Percentiles rank a stretch among this genome's conserved stretches.
Evolutionary conservation across 2,329 filamentous ascomycete genomes (phyloP).

Genomic region (Orbilia javanica): DNA sequence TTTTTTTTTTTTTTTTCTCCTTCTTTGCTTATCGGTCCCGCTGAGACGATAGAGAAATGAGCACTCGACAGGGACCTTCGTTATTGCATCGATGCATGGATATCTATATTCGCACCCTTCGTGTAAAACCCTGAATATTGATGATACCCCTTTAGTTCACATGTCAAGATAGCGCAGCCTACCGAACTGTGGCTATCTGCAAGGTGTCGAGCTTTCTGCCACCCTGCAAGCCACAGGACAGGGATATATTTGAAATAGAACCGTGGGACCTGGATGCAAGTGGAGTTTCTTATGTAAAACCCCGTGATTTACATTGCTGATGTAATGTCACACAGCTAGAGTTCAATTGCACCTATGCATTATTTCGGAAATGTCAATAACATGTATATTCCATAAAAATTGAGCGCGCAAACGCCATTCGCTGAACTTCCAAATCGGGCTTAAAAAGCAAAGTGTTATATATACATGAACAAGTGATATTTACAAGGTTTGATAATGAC

Average conservation of each 20-base stretch:
- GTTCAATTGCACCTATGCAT: too few relatives aligned
- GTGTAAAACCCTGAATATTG: neutral
- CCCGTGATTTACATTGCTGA: constrained; percentile 13
- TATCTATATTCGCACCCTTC: neutral
- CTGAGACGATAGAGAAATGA: neutral
- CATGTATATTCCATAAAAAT: constrained; percentile 4
- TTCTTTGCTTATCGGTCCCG: neutral
- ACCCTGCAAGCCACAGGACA: constrained; percentile 19
- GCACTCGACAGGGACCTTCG: neutral
- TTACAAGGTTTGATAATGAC: constrained; percentile 20
- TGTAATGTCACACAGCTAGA: constrained; percentile 22
- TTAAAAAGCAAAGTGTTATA: constrained; percentile 16
- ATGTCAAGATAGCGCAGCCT: neutral
- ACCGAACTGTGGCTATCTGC: constrained; percentile 24
- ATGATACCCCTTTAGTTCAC: constrained; percentile 17
- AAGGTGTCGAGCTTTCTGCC: constrained; percentile 22
- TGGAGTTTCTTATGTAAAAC: constrained; percentile 6
- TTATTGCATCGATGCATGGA: neutral
- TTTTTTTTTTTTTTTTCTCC: too few relatives aligned
- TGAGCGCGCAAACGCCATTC: constrained; percentile 24
- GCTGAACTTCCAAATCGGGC: constrained; percentile 1
- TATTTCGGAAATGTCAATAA: neutral
- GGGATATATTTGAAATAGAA: constrained; percentile 46
- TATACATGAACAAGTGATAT: constrained; percentile 31
- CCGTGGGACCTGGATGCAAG: constrained; percentile 11